Conservation (phyloP, 352 stramenopile species). For the Phytophthora ramorum region DNA sequence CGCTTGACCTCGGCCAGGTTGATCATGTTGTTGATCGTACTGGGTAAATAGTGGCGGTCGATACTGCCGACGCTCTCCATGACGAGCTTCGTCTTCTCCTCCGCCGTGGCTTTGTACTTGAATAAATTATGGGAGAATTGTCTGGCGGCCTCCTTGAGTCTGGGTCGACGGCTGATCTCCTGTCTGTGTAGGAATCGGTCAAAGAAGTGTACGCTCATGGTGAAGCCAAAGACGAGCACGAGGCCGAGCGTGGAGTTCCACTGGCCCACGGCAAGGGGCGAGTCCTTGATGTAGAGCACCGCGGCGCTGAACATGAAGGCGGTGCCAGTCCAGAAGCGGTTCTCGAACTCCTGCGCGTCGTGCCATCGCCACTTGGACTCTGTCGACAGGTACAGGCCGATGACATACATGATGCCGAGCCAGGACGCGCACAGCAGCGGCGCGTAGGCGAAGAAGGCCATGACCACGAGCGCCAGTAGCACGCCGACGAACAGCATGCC, state of each 20-base stretch:
- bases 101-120: constrained; percentile 82
- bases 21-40: constrained; percentile 91
- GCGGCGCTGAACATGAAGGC: constrained; percentile 92
- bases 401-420: constrained; percentile 84
- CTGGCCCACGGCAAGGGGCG: constrained; percentile 82
- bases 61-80: constrained; percentile 77
- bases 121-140: constrained; percentile 78
- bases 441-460: constrained; percentile 86
- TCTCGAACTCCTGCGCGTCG: constrained; percentile 96
- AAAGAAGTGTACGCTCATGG: constrained; percentile 79
- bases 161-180: constrained; percentile 69
- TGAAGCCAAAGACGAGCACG: constrained; percentile 83
- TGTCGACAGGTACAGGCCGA: constrained; percentile 82
- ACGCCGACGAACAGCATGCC: constrained; percentile 72
- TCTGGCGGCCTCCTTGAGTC: constrained; percentile 54
- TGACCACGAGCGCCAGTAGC: constrained; percentile 66
- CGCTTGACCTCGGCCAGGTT: constrained; percentile 82
- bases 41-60: constrained; percentile 86
- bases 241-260: constrained; percentile 79
- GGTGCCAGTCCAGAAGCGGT: constrained; percentile 97
- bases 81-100: constrained; percentile 81
- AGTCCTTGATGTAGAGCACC: constrained; percentile 96
- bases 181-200: constrained; percentile 83
- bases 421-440: constrained; percentile 82
- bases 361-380: constrained; percentile 89